These are phyloP conservation scores for Eucalyptus pauciflora DNA, from an alignment of 345 rosid species.

Conservation along the genomic window DNA sequence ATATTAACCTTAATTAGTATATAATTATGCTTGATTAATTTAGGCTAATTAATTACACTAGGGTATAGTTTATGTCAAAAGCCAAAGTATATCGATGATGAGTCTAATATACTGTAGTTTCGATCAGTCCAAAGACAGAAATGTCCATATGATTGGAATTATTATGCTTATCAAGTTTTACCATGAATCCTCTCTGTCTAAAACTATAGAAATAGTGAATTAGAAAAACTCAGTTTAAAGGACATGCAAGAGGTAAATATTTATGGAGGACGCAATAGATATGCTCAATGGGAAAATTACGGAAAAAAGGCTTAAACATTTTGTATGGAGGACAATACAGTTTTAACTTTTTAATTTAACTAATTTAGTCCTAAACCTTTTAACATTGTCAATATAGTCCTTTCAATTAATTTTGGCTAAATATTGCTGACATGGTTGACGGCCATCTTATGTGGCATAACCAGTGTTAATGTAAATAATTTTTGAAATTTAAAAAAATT, in stretches of 20 bases:
- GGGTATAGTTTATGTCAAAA: not conserved
- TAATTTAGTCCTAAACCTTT: too few species aligned
- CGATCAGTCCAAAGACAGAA: not conserved
- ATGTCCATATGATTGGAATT: not conserved
- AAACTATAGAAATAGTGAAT: not conserved
- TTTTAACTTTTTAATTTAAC: too few species aligned
- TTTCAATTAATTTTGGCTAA: too few species aligned
- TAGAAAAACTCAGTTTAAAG: not conserved
- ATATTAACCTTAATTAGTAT: not conserved
- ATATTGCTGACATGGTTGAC: fast-evolving
- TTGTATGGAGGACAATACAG: not conserved
- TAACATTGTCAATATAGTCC: fast-evolving
- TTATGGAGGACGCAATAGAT: not conserved
- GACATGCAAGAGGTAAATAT: not conserved
- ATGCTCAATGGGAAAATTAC: not conserved
- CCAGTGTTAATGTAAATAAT: fast-evolving
- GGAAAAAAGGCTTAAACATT: too few species aligned
- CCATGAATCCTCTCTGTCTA: not conserved
- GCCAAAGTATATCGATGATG: not conserved
- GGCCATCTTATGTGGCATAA: fast-evolving
- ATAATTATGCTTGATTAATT: not conserved
- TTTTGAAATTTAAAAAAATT: too few species aligned
- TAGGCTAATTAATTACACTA: not conserved
- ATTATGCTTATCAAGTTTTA: not conserved
- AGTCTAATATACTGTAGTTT: not conserved